Percentiles rank a stretch among this genome's conserved stretches.
Evolutionary conservation across 768 basidiomycete species (phyloP).

Genomic region (Aureoboletus auriporus): DNA sequence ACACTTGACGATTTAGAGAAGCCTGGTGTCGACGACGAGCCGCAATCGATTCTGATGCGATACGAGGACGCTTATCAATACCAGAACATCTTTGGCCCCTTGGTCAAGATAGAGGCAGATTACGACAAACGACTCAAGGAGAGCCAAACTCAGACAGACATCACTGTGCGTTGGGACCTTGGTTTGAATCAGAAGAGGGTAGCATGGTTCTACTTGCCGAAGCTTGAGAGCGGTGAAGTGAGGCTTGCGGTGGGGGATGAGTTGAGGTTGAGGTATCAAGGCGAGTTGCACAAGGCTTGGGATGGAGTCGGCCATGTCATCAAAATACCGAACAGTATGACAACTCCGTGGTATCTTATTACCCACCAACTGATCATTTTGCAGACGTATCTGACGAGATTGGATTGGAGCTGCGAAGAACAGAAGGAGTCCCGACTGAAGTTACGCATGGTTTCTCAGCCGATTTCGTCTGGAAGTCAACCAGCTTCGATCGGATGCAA

Average conservation of each 20-base stretch:
- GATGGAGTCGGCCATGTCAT: slow-evolving; percentile 98
- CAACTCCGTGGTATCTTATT: background rate
- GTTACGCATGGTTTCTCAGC: slow-evolving; percentile 92
- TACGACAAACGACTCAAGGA: slow-evolving; percentile 98
- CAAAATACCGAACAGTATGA: slow-evolving; percentile 97
- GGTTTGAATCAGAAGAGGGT: slow-evolving; percentile 98
- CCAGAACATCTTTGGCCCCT: slow-evolving; percentile 98
- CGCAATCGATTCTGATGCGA: slow-evolving; percentile 81
- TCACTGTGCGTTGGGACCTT: slow-evolving; percentile 94
- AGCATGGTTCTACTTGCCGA: slow-evolving; percentile 97
- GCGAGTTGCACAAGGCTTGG: slow-evolving; percentile 90
- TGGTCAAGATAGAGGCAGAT: slow-evolving; percentile 99
- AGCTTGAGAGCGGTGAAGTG: slow-evolving; percentile 97
- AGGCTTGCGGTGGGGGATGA: slow-evolving; percentile 96
- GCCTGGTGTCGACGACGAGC: slow-evolving; percentile 96
- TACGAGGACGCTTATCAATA: slow-evolving; percentile 99
- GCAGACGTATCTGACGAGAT: slow-evolving; percentile 99
- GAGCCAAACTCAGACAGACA: slow-evolving; percentile 96
- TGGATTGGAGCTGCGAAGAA: slow-evolving; percentile 83
- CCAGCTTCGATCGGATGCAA: slow-evolving; percentile 99
- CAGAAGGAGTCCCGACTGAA: slow-evolving; percentile 91
- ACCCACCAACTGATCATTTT: slow-evolving; percentile 7
- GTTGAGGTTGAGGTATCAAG: slow-evolving; percentile 81
- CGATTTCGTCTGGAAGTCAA: slow-evolving; percentile 99
- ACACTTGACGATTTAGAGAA: slow-evolving; percentile 97